Base-by-base conservation (phyloP, 306 rosid genomes). In the Bauhinia variegata region DNA sequence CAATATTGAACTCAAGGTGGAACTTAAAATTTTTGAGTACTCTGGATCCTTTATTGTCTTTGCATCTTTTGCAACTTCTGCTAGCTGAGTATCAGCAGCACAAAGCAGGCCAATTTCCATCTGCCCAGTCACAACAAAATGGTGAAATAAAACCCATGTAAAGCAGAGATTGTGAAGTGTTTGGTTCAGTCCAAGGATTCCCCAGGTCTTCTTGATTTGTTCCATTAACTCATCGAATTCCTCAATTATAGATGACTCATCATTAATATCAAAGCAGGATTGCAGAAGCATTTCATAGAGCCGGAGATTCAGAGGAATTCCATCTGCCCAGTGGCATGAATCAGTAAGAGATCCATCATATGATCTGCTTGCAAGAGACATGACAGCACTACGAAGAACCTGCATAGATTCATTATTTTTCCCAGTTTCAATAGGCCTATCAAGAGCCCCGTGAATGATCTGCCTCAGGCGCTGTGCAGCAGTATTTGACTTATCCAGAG, bases 291-390 rank as follows among this genome's bases (percentile, higher is more conserved):
- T 84, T 78, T 90, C 89, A 71, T 93, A 93, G 50, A 93, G 78
- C 71, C 90, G 78, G 71, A 93, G 97, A 77, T 93, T 93, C 80
- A 93, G 70, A 3, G 99, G 99, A 51, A 90, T 76, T 67, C 99
- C 99, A 82, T 93, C 99, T 5, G 99, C 99, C 99, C 99, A 93
- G 73, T 93, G 99, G 59, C 96, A 90, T 3, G 87, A 74, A 66
- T 93, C 97, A 43, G 75, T 70, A 16, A 85, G 79, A 71, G 92
- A 87, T 10, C 96, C 97, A 32, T 90, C 96, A 51, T 84, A 72
- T 5, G 97, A 79, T 86, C 99, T 86, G 64, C 79, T 83, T 5
- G 99, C 96, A 68, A 93, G 97, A 66, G 95, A 32, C 78, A 70
- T 83, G 28, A 88, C 97, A 68, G 99, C 95, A 62, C 84, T 90